These are phyloP conservation scores for Dendrostoma leiphaemia DNA, from an alignment of 2,329 filamentous ascomycete species.

Conservation along the genomic window DNA sequence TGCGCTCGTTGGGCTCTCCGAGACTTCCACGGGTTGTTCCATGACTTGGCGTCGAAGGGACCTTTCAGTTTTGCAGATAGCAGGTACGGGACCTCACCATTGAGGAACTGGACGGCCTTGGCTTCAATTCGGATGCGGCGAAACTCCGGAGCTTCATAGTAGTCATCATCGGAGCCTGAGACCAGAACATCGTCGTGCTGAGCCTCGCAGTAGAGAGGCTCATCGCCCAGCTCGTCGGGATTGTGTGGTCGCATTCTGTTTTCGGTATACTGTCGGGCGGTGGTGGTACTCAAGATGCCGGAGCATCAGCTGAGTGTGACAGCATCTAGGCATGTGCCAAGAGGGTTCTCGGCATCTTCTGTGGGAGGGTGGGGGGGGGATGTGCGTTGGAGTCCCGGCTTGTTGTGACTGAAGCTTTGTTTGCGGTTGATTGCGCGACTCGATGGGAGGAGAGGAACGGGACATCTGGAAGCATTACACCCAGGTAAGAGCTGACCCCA, in stretches of 20 bases:
- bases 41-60: slow-evolving; percentile 53
- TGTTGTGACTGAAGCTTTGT: not conserved
- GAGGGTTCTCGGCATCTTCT: not conserved
- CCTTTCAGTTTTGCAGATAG: slow-evolving; percentile 60
- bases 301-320: not conserved
- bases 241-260: slow-evolving; percentile 11
- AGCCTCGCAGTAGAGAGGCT: slow-evolving; percentile 48
- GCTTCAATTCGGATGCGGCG: slow-evolving; percentile 56
- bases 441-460: no score
- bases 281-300: not conserved
- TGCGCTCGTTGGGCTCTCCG: slow-evolving; percentile 22
- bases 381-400: no score
- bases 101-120: slow-evolving; percentile 56
- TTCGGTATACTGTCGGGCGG: not conserved
- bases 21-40: slow-evolving; percentile 52
- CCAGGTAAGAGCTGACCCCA: not conserved
- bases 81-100: slow-evolving; percentile 54
- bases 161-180: slow-evolving; percentile 56
- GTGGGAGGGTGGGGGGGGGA: no score
- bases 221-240: slow-evolving; percentile 22
- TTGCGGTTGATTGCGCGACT: not conserved
- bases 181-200: slow-evolving; percentile 47
- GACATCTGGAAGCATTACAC: not conserved
- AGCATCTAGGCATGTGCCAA: not conserved
- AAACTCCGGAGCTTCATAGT: slow-evolving; percentile 44